Percentiles rank a stretch among this genome's conserved stretches.
These are phyloP conservation scores for Penicillium palitans DNA, from an alignment of 2,329 filamentous ascomycete genomes.

Conservation along the genomic window DNA sequence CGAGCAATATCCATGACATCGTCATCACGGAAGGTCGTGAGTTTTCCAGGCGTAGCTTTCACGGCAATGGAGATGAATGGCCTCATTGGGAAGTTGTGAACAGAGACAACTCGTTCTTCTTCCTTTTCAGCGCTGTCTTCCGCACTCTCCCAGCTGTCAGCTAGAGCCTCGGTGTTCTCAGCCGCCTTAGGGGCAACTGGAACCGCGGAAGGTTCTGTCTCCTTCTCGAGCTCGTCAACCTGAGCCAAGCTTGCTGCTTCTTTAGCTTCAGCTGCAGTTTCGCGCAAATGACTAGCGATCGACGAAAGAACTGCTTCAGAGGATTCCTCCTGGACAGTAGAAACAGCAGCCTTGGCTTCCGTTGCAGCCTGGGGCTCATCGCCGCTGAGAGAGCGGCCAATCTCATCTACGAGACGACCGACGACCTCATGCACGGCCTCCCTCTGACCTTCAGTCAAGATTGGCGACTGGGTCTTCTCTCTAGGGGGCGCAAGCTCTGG, in stretches of 20 bases:
- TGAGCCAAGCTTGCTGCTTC: constrained; percentile 55
- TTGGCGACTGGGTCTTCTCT: constrained; percentile 27
- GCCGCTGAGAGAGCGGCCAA: constrained; percentile 55
- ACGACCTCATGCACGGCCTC: constrained; percentile 73
- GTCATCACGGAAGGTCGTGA: constrained; percentile 70
- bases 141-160: constrained; percentile 90
- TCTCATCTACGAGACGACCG: constrained; percentile 62
- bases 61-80: constrained; percentile 91
- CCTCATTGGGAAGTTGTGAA: constrained; percentile 95
- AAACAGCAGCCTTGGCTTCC: constrained; percentile 47
- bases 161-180: constrained; percentile 58
- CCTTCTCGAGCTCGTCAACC: constrained; percentile 56
- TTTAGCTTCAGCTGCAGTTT: constrained; percentile 48
- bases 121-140: constrained; percentile 69
- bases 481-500: constrained; percentile 15
- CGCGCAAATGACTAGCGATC: constrained; percentile 34
- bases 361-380: constrained; percentile 47
- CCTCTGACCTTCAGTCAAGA: constrained; percentile 42
- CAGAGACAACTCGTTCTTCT: constrained; percentile 66
- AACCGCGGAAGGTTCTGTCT: constrained; percentile 46
- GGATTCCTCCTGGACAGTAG: constrained; percentile 37
- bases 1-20: constrained; percentile 89
- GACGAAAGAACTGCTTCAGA: constrained; percentile 39
- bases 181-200: constrained; percentile 60
- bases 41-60: constrained; percentile 42